These are phyloP conservation scores for Pistacia integerrima DNA, from an alignment of 345 rosid species.

Conservation along the genomic window DNA sequence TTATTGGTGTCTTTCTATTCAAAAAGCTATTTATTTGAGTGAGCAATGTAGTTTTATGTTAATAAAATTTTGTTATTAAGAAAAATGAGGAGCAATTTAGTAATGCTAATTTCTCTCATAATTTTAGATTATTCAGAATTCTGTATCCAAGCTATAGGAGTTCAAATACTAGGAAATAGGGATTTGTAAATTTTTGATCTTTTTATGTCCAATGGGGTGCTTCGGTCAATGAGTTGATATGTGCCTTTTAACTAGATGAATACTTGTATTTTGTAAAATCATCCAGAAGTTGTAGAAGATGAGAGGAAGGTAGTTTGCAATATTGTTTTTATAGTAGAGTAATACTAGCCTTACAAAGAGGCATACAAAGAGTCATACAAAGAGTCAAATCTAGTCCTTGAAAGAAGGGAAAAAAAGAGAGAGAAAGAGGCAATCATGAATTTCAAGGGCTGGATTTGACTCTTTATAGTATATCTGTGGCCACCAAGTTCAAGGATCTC, in stretches of 20 bases:
- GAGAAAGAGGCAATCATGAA: too few relatives aligned
- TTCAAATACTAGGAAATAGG: background rate
- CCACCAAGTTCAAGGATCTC: background rate
- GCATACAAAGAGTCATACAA: too few relatives aligned
- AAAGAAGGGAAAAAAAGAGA: too few relatives aligned
- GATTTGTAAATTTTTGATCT: background rate
- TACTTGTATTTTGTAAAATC: background rate
- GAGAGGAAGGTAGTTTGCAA: background rate
- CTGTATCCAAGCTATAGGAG: background rate
- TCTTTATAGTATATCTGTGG: background rate
- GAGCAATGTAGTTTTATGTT: background rate
- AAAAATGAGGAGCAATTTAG: background rate
- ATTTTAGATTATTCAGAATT: background rate
- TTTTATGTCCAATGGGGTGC: background rate
- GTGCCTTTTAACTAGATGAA: background rate
- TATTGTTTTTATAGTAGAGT: background rate
- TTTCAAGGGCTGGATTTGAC: too few relatives aligned
- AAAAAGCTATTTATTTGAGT: background rate
- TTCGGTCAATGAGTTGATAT: background rate
- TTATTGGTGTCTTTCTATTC: background rate
- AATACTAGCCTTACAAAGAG: too few relatives aligned
- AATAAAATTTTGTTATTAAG: too few relatives aligned
- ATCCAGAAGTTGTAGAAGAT: background rate
- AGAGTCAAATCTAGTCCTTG: too few relatives aligned
- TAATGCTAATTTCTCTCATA: background rate